These are phyloP conservation scores for Euphorbia schlechtendalii DNA, from an alignment of 441 rosid genomes.

Conservation along the genomic window DNA sequence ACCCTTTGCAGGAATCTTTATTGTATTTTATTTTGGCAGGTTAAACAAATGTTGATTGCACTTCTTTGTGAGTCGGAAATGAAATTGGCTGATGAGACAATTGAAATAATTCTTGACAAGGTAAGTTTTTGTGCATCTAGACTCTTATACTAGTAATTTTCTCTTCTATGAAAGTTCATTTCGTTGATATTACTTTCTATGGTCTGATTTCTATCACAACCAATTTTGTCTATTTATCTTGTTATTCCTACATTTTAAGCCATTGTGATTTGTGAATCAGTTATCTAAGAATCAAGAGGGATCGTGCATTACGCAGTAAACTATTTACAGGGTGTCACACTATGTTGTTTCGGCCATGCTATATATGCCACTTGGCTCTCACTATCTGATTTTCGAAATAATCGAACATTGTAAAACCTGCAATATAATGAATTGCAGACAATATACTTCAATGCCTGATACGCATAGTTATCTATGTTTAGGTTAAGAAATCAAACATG, in stretches of 20 bases:
- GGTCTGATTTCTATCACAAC: too few relatives aligned
- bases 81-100: slow-evolving; percentile 89
- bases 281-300: not conserved
- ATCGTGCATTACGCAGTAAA: not conserved
- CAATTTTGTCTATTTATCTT: too few relatives aligned
- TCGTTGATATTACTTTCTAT: too few relatives aligned
- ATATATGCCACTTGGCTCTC: too few relatives aligned
- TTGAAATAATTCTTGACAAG: slow-evolving; percentile 91
- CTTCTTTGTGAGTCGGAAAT: slow-evolving; percentile 86
- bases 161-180: too few relatives aligned
- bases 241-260: not conserved
- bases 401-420: too few relatives aligned
- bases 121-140: slow-evolving; percentile 30
- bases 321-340: not conserved
- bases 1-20: too few relatives aligned
- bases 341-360: not conserved
- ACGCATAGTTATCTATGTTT: too few relatives aligned
- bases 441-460: too few relatives aligned
- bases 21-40: slow-evolving; percentile 41
- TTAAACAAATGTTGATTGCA: slow-evolving; percentile 94
- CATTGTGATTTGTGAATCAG: not conserved
- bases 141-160: not conserved
- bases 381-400: too few relatives aligned
- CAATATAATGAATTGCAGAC: too few relatives aligned
- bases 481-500: too few relatives aligned